Evolutionary conservation across 2,329 filamentous ascomycete genomes (phyloP).

Genomic region (Alternaria triticimaculans): DNA sequence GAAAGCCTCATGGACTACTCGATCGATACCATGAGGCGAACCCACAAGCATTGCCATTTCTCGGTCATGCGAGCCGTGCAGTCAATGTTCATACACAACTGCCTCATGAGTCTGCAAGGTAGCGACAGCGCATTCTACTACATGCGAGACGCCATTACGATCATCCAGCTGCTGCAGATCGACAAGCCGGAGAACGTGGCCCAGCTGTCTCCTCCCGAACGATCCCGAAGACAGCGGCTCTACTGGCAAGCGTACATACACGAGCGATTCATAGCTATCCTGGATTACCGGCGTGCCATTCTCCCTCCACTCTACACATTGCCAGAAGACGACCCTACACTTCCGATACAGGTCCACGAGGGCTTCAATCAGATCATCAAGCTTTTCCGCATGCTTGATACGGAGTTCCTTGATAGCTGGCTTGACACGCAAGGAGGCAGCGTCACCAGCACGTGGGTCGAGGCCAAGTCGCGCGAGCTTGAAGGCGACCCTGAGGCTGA

Average conservation of each 20-base stretch:
- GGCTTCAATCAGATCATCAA: slow-evolving; percentile 56
- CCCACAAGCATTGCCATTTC: slow-evolving; percentile 49
- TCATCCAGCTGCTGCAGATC: slow-evolving; percentile 47
- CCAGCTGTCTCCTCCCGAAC: slow-evolving; percentile 45
- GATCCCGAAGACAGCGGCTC: slow-evolving; percentile 55
- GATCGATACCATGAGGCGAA: slow-evolving; percentile 47
- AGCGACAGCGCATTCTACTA: slow-evolving; percentile 59
- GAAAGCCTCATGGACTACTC: slow-evolving; percentile 44
- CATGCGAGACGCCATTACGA: slow-evolving; percentile 59
- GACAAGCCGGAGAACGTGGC: slow-evolving; percentile 49
- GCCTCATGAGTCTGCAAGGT: slow-evolving; percentile 57
- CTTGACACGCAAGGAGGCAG: slow-evolving; percentile 45
- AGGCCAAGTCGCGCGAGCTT: slow-evolving; percentile 54
- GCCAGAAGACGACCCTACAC: slow-evolving; percentile 50
- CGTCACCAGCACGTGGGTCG: slow-evolving; percentile 54
- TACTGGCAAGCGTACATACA: slow-evolving; percentile 66
- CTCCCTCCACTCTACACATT: slow-evolving; percentile 49
- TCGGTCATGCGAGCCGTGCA: slow-evolving; percentile 58
- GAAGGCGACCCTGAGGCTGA: slow-evolving; percentile 49
- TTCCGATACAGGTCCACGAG: slow-evolving; percentile 50
- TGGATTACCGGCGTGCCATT: slow-evolving; percentile 56
- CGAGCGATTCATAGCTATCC: slow-evolving; percentile 62
- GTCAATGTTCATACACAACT: slow-evolving; percentile 62
- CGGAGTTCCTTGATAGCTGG: slow-evolving; percentile 55
- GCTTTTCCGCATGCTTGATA: slow-evolving; percentile 54